A percentile compares a stretch with the other conserved stretches of the same genome.
Evolutionary conservation across 2,329 filamentous ascomycete species (phyloP).

Genomic region (Juglanconis oblonga): DNA sequence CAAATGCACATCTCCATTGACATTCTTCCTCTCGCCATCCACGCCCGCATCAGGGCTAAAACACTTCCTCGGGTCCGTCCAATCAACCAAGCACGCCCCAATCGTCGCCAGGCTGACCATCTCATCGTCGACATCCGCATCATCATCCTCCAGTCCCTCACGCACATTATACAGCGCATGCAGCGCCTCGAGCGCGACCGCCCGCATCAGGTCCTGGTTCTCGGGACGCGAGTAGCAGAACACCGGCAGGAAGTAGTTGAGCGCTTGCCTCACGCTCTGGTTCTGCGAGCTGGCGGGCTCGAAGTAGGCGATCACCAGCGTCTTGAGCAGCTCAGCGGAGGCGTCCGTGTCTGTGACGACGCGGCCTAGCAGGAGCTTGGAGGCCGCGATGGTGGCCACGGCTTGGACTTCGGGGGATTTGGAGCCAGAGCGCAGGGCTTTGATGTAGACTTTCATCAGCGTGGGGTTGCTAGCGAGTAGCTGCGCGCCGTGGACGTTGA

Average conservation of each 20-base stretch:
- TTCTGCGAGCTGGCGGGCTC: constrained; percentile 79
- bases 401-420: constrained; percentile 74
- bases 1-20: constrained; percentile 77
- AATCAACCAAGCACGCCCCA: constrained; percentile 82
- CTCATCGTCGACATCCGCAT: constrained; percentile 69
- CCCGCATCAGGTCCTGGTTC: constrained; percentile 79
- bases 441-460: constrained; percentile 81
- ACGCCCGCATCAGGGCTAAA: constrained; percentile 48
- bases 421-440: constrained; percentile 70
- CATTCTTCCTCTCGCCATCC: constrained; percentile 59
- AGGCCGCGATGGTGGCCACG: constrained; percentile 75
- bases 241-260: constrained; percentile 92
- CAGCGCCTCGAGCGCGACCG: constrained; percentile 70
- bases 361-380: constrained; percentile 80
- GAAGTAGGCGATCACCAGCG: constrained; percentile 83
- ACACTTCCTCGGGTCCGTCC: constrained; percentile 89
- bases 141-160: constrained; percentile 71
- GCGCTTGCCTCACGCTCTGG: constrained; percentile 76
- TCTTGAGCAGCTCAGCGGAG: constrained; percentile 74
- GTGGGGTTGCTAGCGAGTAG: constrained; percentile 66
- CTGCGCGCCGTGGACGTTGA: constrained; percentile 82
- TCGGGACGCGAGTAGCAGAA: constrained; percentile 83
- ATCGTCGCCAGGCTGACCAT: constrained; percentile 79
- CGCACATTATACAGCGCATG: constrained; percentile 71
- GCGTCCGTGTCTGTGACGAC: constrained; percentile 69